Percentiles rank a stretch among this genome's conserved stretches.
Evolutionary conservation across 2,329 filamentous ascomycete species (phyloP).

Genomic region (Sphaerulina populicola): DNA sequence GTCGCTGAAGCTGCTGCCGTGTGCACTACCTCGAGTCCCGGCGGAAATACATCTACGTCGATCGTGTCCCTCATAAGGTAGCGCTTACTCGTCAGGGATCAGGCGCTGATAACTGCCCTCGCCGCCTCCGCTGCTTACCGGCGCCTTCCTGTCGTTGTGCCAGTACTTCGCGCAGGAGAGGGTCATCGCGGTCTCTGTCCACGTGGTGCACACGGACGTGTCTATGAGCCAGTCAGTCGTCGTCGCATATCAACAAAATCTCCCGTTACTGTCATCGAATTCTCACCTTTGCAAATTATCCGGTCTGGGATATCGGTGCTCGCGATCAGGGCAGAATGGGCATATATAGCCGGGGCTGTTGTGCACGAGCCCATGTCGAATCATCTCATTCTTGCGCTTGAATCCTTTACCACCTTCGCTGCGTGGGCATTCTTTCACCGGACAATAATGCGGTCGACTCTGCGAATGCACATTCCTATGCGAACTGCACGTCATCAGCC

Average conservation of each 20-base stretch:
- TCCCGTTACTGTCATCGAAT: constrained; percentile 3
- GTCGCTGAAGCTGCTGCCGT: not conserved
- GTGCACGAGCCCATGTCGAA: constrained; percentile 77
- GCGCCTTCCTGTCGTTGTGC: constrained; percentile 78
- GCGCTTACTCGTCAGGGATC: not conserved
- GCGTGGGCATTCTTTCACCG: constrained; percentile 50
- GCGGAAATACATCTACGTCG: constrained; percentile 1
- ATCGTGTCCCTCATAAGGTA: not conserved
- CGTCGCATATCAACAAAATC: not conserved
- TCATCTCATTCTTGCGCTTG: constrained; percentile 64
- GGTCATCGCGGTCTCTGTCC: constrained; percentile 84
- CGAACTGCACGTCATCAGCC: constrained; percentile 42
- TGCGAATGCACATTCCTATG: constrained; percentile 63
- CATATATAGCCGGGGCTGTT: constrained; percentile 92
- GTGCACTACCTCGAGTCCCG: not conserved
- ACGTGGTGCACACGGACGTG: constrained; percentile 88
- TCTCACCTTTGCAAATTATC: constrained; percentile 88
- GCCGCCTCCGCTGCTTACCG: constrained; percentile 65
- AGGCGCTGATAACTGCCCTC: constrained; percentile 32
- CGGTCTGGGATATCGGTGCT: constrained; percentile 88
- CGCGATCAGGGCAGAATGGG: constrained; percentile 86
- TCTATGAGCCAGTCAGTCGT: constrained; percentile 40
- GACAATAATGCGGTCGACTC: constrained; percentile 56
- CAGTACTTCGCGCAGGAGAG: constrained; percentile 69
- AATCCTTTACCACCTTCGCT: constrained; percentile 58